Base-by-base conservation (phyloP, 1,284 basidiomycete species). In the Malassezia globosa region DNA sequence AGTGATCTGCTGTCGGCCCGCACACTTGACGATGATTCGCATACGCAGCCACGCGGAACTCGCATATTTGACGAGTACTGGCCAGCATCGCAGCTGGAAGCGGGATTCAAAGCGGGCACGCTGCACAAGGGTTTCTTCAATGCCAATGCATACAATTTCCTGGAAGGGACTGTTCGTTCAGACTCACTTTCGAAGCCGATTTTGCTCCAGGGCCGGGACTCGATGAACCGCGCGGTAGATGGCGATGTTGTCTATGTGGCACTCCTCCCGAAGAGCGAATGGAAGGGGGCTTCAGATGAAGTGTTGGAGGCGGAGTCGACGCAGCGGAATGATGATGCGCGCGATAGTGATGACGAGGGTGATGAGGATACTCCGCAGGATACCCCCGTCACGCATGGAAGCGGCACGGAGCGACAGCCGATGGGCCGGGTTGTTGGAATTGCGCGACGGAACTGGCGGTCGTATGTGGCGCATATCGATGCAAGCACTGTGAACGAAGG, bases 401-500 rank as follows among this genome's bases (percentile, higher is more conserved):
- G 69, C 27, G 60, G 68, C 43, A 75, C 72, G 2, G 81, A 82
- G 60, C 82, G 76, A 60, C 86, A 89, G 63, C 92, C 92, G 0
- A 97, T 92, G 0, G 92, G 92, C 7, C 80, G 82, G 13, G 79
- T 97, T 2, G 85, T 96, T 11, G 92, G 92, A 13, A 77, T 97
- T 48, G 81, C 90, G 58, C 92, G 92, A 73, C 81, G 94, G 16
- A 94, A 94, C 66, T 97, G 92, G 92, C 76, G 90, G 1, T 67
- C 58, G 2, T 94, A 90, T 66, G 92, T 99, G 35, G 95, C 89
- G 72, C 92, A 96, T 72, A 83, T 97, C 49, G 94, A 96, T 73
- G 80, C 81, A 58, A 80, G 83, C 0, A 89, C 90, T 1, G 78
- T 96, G 37, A 83, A 85, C 2, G 54, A 62, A 7, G 80, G 81